Conservation (phyloP, 352 stramenopile species). For the Pythium utonaiense region DNA sequence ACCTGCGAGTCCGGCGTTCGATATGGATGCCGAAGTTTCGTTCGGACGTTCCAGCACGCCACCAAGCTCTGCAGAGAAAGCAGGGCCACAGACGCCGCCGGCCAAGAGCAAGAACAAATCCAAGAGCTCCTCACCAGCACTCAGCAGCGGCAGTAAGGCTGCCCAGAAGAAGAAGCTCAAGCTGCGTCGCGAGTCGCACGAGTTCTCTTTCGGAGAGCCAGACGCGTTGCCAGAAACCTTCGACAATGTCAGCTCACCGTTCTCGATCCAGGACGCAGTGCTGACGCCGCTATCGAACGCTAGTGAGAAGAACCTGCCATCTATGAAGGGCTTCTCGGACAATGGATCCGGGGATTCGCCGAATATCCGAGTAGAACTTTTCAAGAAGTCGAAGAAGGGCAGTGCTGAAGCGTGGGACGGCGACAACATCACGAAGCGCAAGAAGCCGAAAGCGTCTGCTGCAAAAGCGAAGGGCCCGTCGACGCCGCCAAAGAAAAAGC, state of each 20-base stretch:
- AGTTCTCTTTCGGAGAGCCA: slow-evolving; percentile 28
- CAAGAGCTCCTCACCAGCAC: neutral
- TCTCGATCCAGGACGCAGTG: slow-evolving; percentile 52
- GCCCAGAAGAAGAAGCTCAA: slow-evolving; percentile 20
- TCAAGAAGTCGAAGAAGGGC: slow-evolving; percentile 30
- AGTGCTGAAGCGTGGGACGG: slow-evolving; percentile 18
- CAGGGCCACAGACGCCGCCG: neutral
- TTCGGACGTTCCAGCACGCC: slow-evolving; percentile 11
- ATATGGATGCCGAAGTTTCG: slow-evolving; percentile 9
- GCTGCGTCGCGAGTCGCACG: slow-evolving; percentile 20
- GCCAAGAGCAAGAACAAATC: slow-evolving; percentile 13
- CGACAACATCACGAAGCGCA: slow-evolving; percentile 31
- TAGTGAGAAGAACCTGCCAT: slow-evolving; percentile 57
- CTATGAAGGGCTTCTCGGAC: slow-evolving; percentile 54
- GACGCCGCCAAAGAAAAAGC: slow-evolving; percentile 24
- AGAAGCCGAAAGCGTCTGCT: slow-evolving; percentile 23
- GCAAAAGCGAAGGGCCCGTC: slow-evolving; percentile 27
- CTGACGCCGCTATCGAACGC: slow-evolving; percentile 70
- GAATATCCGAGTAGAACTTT: slow-evolving; percentile 54
- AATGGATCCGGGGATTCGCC: slow-evolving; percentile 39
- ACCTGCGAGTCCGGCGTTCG: slow-evolving; percentile 1
- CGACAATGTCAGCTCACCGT: slow-evolving; percentile 40
- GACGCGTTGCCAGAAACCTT: slow-evolving; percentile 17
- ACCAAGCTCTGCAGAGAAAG: neutral
- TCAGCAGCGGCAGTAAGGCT: slow-evolving; percentile 18